Evolutionary conservation across 768 basidiomycete genomes (phyloP).

Genomic region (Trametes punicea): DNA sequence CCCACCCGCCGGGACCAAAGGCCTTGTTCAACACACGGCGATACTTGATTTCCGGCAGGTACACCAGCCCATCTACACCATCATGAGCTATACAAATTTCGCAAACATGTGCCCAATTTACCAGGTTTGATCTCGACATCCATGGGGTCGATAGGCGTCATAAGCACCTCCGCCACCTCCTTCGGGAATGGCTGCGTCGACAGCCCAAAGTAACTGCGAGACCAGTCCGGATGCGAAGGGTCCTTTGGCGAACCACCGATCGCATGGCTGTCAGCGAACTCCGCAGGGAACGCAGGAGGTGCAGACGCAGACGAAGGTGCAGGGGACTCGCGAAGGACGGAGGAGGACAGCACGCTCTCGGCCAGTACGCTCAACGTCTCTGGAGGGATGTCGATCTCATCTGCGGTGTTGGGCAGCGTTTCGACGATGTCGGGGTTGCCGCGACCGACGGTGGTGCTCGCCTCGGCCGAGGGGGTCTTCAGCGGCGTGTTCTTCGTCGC

Average conservation of each 20-base stretch:
- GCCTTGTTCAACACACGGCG: conserved; percentile 87
- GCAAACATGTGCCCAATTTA: conserved; percentile 33
- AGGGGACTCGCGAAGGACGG: conserved; percentile 8
- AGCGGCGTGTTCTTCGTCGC: conserved; percentile 13
- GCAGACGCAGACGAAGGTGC: background rate
- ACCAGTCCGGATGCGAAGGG: conserved; percentile 70
- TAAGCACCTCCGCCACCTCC: conserved; percentile 67
- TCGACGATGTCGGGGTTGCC: conserved; percentile 23
- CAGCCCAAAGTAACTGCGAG: conserved; percentile 80
- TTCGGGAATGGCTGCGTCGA: conserved; percentile 72
- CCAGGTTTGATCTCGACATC: conserved; percentile 97
- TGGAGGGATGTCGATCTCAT: conserved; percentile 18
- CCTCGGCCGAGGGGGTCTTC: conserved; percentile 25
- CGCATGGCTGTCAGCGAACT: conserved; percentile 8
- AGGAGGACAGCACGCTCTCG: conserved; percentile 20
- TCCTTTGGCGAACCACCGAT: conserved; percentile 11
- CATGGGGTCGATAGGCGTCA: conserved; percentile 67
- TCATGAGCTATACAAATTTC: background rate
- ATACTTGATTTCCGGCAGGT: conserved; percentile 97
- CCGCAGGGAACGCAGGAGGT: background rate
- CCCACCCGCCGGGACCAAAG: conserved; percentile 97
- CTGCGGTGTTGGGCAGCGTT: conserved; percentile 23
- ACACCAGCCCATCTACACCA: conserved; percentile 78
- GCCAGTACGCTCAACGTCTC: conserved; percentile 9
- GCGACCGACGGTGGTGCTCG: conserved; percentile 31